Percentiles rank a stretch among this genome's conserved stretches.
Conservation (phyloP, 2,329 filamentous ascomycete species). For the Dactylellina sp. region DNA sequence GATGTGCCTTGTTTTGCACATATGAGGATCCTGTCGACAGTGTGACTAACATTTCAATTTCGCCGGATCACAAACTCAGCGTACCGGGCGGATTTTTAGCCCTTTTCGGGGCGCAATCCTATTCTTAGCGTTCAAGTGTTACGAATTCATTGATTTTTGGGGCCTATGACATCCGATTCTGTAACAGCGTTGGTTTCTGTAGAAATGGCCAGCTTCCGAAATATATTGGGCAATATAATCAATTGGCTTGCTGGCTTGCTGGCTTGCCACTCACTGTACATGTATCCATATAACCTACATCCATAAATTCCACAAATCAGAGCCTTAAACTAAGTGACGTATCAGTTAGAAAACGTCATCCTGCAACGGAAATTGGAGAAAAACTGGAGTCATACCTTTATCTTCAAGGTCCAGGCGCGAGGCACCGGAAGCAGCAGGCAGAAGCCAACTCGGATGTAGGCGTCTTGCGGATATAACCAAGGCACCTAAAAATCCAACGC, state of each 20-base stretch:
- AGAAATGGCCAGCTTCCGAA: background rate
- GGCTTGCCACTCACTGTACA: too few relatives aligned
- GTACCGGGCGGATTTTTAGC: conserved; percentile 30
- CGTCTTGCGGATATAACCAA: conserved; percentile 11
- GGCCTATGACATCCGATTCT: conserved; percentile 19
- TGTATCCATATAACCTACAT: too few relatives aligned
- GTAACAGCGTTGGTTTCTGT: conserved; percentile 35
- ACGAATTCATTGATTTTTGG: conserved; percentile 40
- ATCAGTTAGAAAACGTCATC: conserved; percentile 19
- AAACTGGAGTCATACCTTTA: conserved; percentile 16
- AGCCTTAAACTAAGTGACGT: background rate
- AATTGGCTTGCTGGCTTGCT: too few relatives aligned
- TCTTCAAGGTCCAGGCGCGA: background rate
- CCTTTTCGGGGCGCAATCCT: conserved; percentile 20
- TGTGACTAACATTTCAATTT: conserved; percentile 26
- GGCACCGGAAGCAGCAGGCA: background rate
- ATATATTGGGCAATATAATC: conserved; percentile 2
- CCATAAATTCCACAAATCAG: conserved; percentile 5
- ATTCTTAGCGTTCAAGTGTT: conserved; percentile 26
- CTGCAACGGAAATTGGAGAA: conserved; percentile 17
- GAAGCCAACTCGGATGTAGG: background rate
- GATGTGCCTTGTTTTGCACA: conserved; percentile 47
- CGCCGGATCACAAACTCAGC: conserved; percentile 11
- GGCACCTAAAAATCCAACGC: conserved; percentile 43
- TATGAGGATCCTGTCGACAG: conserved; percentile 31